These are phyloP conservation scores for Xylaria nigripes DNA, from an alignment of 495 filamentous ascomycete genomes.

Conservation along the genomic window DNA sequence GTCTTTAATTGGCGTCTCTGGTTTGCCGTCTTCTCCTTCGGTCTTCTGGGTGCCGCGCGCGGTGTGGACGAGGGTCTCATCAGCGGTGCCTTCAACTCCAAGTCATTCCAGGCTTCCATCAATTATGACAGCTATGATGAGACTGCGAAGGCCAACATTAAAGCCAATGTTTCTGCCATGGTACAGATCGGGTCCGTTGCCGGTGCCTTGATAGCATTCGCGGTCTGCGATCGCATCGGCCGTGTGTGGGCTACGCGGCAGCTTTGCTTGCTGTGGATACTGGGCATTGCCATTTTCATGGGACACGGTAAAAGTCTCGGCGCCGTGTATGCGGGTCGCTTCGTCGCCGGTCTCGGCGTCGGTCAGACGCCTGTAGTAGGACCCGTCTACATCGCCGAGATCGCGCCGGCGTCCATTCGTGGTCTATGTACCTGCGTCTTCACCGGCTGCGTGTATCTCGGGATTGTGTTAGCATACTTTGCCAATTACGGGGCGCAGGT, in stretches of 20 bases:
- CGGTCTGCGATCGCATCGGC: conserved; percentile 59
- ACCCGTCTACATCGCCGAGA: conserved; percentile 52
- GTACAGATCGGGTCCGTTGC: conserved; percentile 62
- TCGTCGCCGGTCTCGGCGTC: conserved; percentile 60
- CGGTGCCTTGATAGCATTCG: conserved; percentile 58
- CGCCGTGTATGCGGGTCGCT: conserved; percentile 58
- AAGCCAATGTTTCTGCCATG: conserved; percentile 64
- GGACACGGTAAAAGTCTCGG: conserved; percentile 50
- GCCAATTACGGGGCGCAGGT: conserved; percentile 51
- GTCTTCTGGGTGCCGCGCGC: conserved; percentile 60
- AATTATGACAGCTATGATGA: conserved; percentile 45
- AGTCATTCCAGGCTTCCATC: conserved; percentile 53
- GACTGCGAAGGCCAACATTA: conserved; percentile 51
- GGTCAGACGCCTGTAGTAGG: conserved; percentile 61
- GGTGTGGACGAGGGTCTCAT: conserved; percentile 71
- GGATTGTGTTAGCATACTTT: conserved; percentile 54
- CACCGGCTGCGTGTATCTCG: conserved; percentile 54
- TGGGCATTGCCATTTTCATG: conserved; percentile 64
- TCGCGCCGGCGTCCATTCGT: conserved; percentile 53
- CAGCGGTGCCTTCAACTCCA: conserved; percentile 55
- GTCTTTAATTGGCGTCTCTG: conserved; percentile 58
- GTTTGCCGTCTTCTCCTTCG: conserved; percentile 59
- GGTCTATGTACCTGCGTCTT: conserved; percentile 65
- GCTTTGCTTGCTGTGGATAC: conserved; percentile 57
- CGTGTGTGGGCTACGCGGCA: conserved; percentile 62